Evolutionary conservation across 768 basidiomycete species (phyloP).

Genomic region (Candolleomyces eurysporus): DNA sequence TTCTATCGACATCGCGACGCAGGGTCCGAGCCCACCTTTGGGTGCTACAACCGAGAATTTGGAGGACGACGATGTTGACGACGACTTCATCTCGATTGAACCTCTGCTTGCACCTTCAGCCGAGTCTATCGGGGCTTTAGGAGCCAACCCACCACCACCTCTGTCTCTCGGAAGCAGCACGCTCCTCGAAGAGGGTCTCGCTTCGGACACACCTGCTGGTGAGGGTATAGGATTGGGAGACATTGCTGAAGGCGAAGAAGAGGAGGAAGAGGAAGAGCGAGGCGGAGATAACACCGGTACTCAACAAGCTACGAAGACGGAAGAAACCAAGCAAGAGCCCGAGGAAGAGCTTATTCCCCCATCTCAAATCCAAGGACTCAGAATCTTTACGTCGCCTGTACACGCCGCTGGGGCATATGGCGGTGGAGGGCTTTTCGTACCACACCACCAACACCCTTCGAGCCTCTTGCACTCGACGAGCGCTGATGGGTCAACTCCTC

Average conservation of each 20-base stretch:
- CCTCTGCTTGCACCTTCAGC: conserved; percentile 37
- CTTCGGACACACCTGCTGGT: conserved; percentile 12
- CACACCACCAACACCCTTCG: background rate
- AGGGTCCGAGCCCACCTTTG: background rate
- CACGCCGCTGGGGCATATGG: conserved; percentile 18
- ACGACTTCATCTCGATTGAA: conserved; percentile 35
- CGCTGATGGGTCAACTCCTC: background rate
- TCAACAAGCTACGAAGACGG: conserved; percentile 2
- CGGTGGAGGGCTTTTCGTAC: conserved; percentile 18
- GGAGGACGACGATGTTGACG: background rate
- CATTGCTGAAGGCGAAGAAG: conserved; percentile 63
- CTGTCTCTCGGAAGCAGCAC: conserved; percentile 20
- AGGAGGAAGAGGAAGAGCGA: conserved; percentile 42
- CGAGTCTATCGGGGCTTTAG: conserved; percentile 12
- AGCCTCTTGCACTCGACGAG: background rate
- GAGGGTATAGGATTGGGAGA: conserved; percentile 46
- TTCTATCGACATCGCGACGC: background rate
- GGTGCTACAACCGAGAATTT: background rate
- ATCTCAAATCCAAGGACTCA: conserved; percentile 54
- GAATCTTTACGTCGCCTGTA: conserved; percentile 47
- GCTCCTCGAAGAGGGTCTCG: conserved; percentile 25
- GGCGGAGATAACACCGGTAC: conserved; percentile 9
- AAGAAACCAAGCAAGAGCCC: conserved; percentile 10
- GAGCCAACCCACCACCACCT: conserved; percentile 34
- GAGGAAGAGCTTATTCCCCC: conserved; percentile 26